Evolutionary conservation across 257 asterid species (phyloP).

Genomic region (Solanum tarijense): DNA sequence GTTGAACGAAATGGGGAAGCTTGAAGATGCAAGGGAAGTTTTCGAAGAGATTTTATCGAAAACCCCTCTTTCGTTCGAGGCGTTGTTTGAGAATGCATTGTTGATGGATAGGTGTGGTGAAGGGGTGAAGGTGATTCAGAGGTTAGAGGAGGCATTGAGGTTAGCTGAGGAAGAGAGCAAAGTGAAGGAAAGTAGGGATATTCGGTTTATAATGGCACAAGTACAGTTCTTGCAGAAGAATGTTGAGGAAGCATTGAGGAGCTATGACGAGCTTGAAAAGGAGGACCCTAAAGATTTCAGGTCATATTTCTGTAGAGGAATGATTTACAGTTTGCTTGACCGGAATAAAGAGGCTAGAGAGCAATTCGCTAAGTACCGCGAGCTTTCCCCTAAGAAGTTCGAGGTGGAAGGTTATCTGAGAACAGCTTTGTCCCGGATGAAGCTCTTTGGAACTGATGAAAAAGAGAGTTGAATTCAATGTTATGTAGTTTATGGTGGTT

Average conservation of each 20-base stretch:
- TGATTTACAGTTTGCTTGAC: conserved; percentile 64
- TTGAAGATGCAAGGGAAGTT: conserved; percentile 42
- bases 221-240: conserved; percentile 72
- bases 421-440: conserved; percentile 71
- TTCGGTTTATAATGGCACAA: conserved; percentile 77
- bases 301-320: conserved; percentile 84
- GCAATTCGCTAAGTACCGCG: conserved; percentile 51
- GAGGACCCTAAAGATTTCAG: conserved; percentile 85
- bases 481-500: not conserved
- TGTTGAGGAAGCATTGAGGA: conserved; percentile 68
- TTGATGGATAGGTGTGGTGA: conserved; percentile 75
- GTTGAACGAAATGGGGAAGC: conserved; percentile 50
- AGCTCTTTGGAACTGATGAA: conserved; percentile 60
- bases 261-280: conserved; percentile 55
- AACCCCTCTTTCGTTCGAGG: conserved; percentile 52
- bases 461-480: conserved; percentile 20
- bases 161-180: conserved; percentile 55
- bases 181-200: conserved; percentile 65
- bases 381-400: conserved; percentile 66
- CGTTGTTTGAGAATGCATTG: conserved; percentile 63
- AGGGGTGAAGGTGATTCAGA: conserved; percentile 43
- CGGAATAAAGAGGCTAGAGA: conserved; percentile 61
- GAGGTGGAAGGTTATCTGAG: conserved; percentile 82
- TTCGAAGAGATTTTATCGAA: conserved; percentile 44
- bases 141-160: conserved; percentile 54